Conservation (phyloP, 495 filamentous ascomycete genomes). For the Bacidia rubella region DNA sequence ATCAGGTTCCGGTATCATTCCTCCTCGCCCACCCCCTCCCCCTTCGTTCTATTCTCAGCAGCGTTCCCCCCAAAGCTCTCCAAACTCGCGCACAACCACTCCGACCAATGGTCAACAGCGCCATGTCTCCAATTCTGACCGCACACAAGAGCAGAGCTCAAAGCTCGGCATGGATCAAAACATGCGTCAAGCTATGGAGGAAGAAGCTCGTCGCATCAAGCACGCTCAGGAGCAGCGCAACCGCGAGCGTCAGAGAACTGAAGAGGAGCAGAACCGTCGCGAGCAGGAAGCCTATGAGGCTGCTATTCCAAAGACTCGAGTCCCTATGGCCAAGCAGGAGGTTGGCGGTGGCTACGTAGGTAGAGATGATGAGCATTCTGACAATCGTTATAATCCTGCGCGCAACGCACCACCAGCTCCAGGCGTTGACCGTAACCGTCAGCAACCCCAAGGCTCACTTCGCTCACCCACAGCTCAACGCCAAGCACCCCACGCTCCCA, state of each 20-base stretch:
- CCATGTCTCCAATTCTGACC: slow-evolving; percentile 19
- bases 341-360: slow-evolving; percentile 54
- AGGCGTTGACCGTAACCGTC: slow-evolving; percentile 27
- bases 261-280: slow-evolving; percentile 47
- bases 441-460: slow-evolving; percentile 29
- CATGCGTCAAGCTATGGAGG: slow-evolving; percentile 38
- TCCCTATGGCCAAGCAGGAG: slow-evolving; percentile 77
- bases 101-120: slow-evolving; percentile 24
- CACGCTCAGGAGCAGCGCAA: slow-evolving; percentile 39
- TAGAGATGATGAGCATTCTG: slow-evolving; percentile 31
- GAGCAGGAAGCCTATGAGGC: slow-evolving; percentile 79
- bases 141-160: slow-evolving; percentile 20
- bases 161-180: slow-evolving; percentile 39
- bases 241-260: slow-evolving; percentile 29
- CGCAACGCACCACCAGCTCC: slow-evolving; percentile 47
- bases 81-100: slow-evolving; percentile 26
- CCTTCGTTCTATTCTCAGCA: slow-evolving; percentile 28
- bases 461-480: slow-evolving; percentile 41
- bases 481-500: slow-evolving; percentile 44
- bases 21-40: slow-evolving; percentile 58
- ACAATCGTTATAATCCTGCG: slow-evolving; percentile 66
- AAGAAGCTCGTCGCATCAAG: slow-evolving; percentile 28
- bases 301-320: slow-evolving; percentile 62
- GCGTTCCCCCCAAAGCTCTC: slow-evolving; percentile 11
- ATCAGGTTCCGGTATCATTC: slow-evolving; percentile 45